Evolutionary conservation across 23 red algal species (phyloP), one percentile per base, ranked within the genome.

Genomic region (Gracilaria domingensis): DNA sequence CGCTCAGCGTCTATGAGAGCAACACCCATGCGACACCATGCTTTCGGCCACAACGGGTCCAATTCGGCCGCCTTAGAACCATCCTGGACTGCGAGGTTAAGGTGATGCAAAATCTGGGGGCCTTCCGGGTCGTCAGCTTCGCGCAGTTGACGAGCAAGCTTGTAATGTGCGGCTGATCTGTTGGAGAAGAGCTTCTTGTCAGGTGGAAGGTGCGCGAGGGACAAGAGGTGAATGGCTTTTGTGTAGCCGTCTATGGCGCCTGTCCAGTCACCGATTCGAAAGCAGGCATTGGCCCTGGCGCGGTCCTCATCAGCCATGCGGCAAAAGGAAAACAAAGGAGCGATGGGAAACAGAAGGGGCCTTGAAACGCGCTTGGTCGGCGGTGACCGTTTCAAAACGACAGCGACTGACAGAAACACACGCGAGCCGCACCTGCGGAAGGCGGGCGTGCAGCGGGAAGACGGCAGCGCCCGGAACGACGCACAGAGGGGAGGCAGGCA

Each of bases 101-200:
- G 60, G 58, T 90, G 73, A 44, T 80, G 57, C 34, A 74, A 29
- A 47, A 96, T 80, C 17, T 32, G 28, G 6, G 67, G 58, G 24
- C 32, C 42, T 47, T 92, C 88, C 24, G 77, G 75, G 35, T 72
- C 80, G 16, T 84, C 70, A 6, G 77, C 88, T 21, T 96, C 89
- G 80, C 82, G 81, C 48, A 94, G 37, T 21, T 92, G 89, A 17
- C 80, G 62, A 20, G 89, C 77, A 29, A 84, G 79, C 79, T 92
- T 83, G 74, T 82, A 85, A 60, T 91, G 86, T 11, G 94, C 94
- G 18, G 88, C 94, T 33, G 94, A 96, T 47, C 94, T 88, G 84
- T 96, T 96, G 33, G 94, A 96, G 48, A 50, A 91, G 35, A 91
- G 80, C 54, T 86, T 89, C 69, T 91, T 90, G 71, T 96, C 94